These are phyloP conservation scores for Hypericum androsaemum DNA, from an alignment of 345 rosid genomes.

Conservation along the genomic window DNA sequence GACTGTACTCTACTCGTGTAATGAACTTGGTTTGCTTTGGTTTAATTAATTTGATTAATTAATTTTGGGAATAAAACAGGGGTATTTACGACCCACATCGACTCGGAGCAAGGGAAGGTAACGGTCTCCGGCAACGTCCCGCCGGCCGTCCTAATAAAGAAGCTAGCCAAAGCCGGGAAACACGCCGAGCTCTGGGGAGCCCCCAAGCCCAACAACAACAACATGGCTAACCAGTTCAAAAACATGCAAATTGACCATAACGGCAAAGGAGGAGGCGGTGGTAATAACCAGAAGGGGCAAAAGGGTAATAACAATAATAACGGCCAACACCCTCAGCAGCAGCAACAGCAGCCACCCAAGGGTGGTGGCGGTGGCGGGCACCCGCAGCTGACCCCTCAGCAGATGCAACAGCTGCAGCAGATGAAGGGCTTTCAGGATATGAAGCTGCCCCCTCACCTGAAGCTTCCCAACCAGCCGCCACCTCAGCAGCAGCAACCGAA, in stretches of 20 bases:
- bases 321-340: not conserved
- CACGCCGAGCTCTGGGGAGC: constrained; percentile 85
- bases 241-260: constrained; percentile 53
- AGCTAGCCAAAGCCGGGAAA: constrained; percentile 83
- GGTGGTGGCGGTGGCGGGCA: constrained; percentile 18
- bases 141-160: constrained; percentile 62
- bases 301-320: constrained; percentile 17
- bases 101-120: constrained; percentile 78
- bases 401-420: constrained; percentile 53
- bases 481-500: constrained; percentile 40
- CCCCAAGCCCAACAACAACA: constrained; percentile 29
- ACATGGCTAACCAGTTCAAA: constrained; percentile 54
- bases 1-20: too few relatives aligned
- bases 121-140: constrained; percentile 69
- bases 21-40: not conserved
- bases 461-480: constrained; percentile 27
- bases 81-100: constrained; percentile 62
- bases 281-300: constrained; percentile 38
- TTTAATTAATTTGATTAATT: constrained; percentile 6
- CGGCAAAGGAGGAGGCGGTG: constrained; percentile 37
- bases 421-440: constrained; percentile 58
- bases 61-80: constrained; percentile 32
- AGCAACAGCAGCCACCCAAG: not conserved
- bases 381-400: constrained; percentile 23
- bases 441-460: constrained; percentile 55